phyloP scores from a whole-genome alignment of 2,329 filamentous ascomycete genomes.

The Epichloe sibirici region DNA sequence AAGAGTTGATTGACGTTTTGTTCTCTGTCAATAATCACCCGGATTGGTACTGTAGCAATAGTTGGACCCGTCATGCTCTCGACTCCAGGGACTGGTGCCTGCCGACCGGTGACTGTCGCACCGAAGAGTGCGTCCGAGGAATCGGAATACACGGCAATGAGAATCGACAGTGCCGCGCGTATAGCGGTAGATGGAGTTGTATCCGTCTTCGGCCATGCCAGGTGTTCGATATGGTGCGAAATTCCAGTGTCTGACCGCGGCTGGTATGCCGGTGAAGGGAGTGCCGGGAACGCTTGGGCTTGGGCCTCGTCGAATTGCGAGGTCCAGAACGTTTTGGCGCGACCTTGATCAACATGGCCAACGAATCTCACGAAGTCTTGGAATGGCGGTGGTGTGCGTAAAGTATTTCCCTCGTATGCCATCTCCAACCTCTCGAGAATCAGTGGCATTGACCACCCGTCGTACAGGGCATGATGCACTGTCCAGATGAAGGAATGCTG shows the following conservation, averaged over 20 bases:
- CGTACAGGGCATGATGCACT: conserved; percentile 38
- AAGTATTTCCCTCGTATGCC: conserved; percentile 18
- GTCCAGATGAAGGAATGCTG: conserved; percentile 26
- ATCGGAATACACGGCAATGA: conserved; percentile 22
- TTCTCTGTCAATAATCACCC: conserved; percentile 16
- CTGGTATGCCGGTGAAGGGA: background rate
- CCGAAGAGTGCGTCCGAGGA: conserved; percentile 19
- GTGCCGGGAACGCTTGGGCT: background rate
- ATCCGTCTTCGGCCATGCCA: conserved; percentile 12
- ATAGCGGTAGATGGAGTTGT: conserved; percentile 9
- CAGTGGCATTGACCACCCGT: conserved; percentile 36
- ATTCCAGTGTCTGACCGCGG: conserved; percentile 19
- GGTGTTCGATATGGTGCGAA: conserved; percentile 14
- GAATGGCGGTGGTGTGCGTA: conserved; percentile 19
- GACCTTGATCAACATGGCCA: background rate
- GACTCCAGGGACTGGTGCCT: conserved; percentile 12
- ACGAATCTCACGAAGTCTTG: conserved; percentile 29
- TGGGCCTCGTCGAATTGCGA: background rate
- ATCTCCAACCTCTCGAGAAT: conserved; percentile 27
- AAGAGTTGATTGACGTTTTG: conserved; percentile 27
- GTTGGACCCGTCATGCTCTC: conserved; percentile 17
- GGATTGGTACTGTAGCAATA: conserved; percentile 16
- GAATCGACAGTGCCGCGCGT: conserved; percentile 16
- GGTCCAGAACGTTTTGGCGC: background rate
- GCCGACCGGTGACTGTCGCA: conserved; percentile 13